Evolutionary conservation across 768 basidiomycete genomes (phyloP).

Genomic region (Naematelia encephala): DNA sequence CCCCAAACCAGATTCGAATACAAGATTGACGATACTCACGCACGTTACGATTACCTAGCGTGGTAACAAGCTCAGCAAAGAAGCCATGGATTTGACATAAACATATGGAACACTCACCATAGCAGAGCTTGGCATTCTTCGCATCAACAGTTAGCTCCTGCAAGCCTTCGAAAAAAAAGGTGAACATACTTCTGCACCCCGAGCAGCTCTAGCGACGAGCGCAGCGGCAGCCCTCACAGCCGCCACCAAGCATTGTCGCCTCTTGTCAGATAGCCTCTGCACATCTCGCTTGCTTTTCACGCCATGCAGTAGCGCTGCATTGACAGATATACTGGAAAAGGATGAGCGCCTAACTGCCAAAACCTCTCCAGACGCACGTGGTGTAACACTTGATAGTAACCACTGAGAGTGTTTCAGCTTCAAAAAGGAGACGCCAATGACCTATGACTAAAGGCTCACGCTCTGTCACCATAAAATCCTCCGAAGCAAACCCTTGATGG

Average conservation of each 20-base stretch:
- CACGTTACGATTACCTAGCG: slow-evolving; percentile 10
- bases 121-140: slow-evolving; percentile 7
- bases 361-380: slow-evolving; percentile 2
- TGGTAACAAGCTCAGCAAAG: neutral
- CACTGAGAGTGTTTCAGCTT: neutral
- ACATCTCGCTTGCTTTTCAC: slow-evolving; percentile 8
- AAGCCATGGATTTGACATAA: neutral
- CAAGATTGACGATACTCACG: slow-evolving; percentile 2
- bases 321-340: slow-evolving; percentile 1
- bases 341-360: neutral
- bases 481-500: neutral
- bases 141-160: neutral
- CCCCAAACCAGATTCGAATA: neutral
- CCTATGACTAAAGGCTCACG: neutral
- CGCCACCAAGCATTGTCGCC: slow-evolving; percentile 2
- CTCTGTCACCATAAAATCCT: slow-evolving; percentile 8
- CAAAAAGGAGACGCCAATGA: neutral
- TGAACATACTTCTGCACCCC: slow-evolving; percentile 6
- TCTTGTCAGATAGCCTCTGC: slow-evolving; percentile 1
- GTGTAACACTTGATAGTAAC: slow-evolving; percentile 11
- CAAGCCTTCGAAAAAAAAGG: neutral
- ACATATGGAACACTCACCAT: slow-evolving; percentile 1
- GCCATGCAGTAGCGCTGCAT: slow-evolving; percentile 8
- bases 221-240: slow-evolving; percentile 12
- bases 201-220: slow-evolving; percentile 10